Base-by-base conservation (phyloP, 1,284 basidiomycete species). In the Peniophora sp. region DNA sequence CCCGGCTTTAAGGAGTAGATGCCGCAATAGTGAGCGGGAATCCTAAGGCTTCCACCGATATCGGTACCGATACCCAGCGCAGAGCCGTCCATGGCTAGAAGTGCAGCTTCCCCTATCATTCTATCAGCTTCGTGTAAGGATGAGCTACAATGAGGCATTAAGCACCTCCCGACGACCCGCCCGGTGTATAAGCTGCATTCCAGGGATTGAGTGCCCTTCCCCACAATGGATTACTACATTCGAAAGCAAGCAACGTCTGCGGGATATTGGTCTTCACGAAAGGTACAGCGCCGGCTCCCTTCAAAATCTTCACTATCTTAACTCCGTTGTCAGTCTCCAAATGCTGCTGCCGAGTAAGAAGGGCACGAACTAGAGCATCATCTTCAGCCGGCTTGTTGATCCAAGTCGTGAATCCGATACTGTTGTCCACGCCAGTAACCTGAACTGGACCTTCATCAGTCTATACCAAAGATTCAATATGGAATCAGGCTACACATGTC, bases 161-260 rank as follows among this genome's bases (percentile, higher is more conserved):
- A 5, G 16, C 38, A 41, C 38, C 38, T 8, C 91, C 91, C 3
- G 83, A 83, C 41, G 81, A 85, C 3, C 91, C 92, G 20, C 92
- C 91, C 48, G 74, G 78, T 0, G 84, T 85, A 59, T 85, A 83
- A 1, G 70, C 63, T 10, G 72, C 64, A 52, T 75, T 78, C 68
- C 82, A 82, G 0, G 92, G 91, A 61, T 93, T 92, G 27, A 70
- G 69, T 0, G 89, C 82, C 12, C 74, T 69, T 0, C 90, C 90
- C 73, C 85, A 95, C 5, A 94, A 66, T 2, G 90, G 88, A 62
- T 95, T 95, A n/a, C 65, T 68, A 61, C 90, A 92, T 65, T 96
- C 92, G 59, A 92, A 93, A 2, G 86, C 79, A 53, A 94, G 79
- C 74, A 95, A 81, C 0, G 89, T 91, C 67, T 93, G 86, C 2